Percentiles rank a stretch among this genome's conserved stretches.
phyloP scores from a whole-genome alignment of 2,329 filamentous ascomycete species.

The Thermothelomyces thermophilus region DNA sequence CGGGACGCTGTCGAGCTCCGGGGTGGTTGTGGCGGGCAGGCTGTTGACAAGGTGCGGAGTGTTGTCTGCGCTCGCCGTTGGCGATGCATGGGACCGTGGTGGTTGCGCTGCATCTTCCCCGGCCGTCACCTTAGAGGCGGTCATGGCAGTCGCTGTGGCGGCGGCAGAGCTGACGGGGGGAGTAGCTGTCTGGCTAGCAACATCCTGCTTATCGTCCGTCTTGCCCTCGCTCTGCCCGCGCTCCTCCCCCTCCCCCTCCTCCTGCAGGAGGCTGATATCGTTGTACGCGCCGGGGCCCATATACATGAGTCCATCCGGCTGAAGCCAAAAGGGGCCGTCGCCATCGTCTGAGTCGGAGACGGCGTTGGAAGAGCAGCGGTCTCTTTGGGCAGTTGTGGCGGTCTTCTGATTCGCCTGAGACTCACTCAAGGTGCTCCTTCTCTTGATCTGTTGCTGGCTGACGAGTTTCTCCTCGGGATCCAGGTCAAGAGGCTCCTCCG shows the following conservation, averaged over 20 bases:
- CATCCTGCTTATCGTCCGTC: slow-evolving; percentile 6
- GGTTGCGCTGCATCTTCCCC: neutral
- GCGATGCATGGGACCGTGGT: slow-evolving; percentile 21
- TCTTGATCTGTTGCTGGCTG: slow-evolving; percentile 44
- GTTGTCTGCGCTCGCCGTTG: slow-evolving; percentile 24
- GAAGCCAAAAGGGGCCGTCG: slow-evolving; percentile 37
- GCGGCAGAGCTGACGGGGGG: neutral
- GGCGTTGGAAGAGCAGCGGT: neutral
- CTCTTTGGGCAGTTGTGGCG: slow-evolving; percentile 14
- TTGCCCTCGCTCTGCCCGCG: slow-evolving; percentile 28
- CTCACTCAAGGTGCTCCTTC: slow-evolving; percentile 27
- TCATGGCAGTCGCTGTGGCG: neutral
- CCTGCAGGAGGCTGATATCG: slow-evolving; percentile 42
- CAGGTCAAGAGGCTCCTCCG: slow-evolving; percentile 33
- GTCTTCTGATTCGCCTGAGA: slow-evolving; percentile 12
- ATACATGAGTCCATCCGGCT: slow-evolving; percentile 48
- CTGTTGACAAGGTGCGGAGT: slow-evolving; percentile 24
- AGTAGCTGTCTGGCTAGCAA: neutral
- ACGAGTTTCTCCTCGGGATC: slow-evolving; percentile 48
- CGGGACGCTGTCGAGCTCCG: slow-evolving; percentile 12
- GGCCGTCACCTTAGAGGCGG: neutral
- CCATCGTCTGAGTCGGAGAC: slow-evolving; percentile 31
- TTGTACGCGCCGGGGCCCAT: slow-evolving; percentile 41
- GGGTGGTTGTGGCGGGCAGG: slow-evolving; percentile 18
- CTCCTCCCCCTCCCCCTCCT: slow-evolving; percentile 41